phyloP scores from a whole-genome alignment of 2,329 filamentous ascomycete genomes.

The Passalora sequoiae region DNA sequence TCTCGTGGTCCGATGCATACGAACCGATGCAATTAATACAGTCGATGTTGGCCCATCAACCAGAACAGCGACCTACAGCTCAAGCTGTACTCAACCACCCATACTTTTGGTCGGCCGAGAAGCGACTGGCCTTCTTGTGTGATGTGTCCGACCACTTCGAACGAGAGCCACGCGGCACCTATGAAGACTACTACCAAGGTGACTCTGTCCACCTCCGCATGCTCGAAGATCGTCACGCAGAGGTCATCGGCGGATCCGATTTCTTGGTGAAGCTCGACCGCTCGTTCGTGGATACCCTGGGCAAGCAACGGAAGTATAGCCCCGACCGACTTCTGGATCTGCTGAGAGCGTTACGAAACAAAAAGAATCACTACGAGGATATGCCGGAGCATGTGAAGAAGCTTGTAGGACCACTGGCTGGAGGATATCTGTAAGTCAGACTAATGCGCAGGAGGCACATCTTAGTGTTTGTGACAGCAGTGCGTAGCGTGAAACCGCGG shows the following conservation, averaged over 20 bases:
- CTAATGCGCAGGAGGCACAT: no score
- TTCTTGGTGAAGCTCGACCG: constrained; percentile 73
- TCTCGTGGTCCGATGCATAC: constrained; percentile 67
- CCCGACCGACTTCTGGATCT: constrained; percentile 79
- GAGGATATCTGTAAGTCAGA: constrained; percentile 67
- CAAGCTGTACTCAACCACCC: constrained; percentile 82
- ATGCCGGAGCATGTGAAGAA: constrained; percentile 76
- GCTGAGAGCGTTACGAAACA: constrained; percentile 83
- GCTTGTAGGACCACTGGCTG: constrained; percentile 67
- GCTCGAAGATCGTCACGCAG: constrained; percentile 48
- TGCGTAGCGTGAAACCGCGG: no score
- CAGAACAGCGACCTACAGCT: constrained; percentile 64
- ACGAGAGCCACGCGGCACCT: constrained; percentile 69
- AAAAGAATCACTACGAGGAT: constrained; percentile 96
- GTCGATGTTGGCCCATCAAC: constrained; percentile 68
- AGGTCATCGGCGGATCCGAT: constrained; percentile 44
- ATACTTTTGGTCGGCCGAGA: constrained; percentile 92
- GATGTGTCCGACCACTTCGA: constrained; percentile 97
- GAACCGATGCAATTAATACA: constrained; percentile 84
- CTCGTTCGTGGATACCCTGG: constrained; percentile 81
- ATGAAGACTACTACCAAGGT: constrained; percentile 29
- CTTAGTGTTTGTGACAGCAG: no score
- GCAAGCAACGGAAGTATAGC: constrained; percentile 93
- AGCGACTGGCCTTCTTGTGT: constrained; percentile 86
- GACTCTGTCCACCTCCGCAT: constrained; percentile 58